phyloP scores from a whole-genome alignment of 441 rosid genomes.

The Eruca vesicaria region DNA sequence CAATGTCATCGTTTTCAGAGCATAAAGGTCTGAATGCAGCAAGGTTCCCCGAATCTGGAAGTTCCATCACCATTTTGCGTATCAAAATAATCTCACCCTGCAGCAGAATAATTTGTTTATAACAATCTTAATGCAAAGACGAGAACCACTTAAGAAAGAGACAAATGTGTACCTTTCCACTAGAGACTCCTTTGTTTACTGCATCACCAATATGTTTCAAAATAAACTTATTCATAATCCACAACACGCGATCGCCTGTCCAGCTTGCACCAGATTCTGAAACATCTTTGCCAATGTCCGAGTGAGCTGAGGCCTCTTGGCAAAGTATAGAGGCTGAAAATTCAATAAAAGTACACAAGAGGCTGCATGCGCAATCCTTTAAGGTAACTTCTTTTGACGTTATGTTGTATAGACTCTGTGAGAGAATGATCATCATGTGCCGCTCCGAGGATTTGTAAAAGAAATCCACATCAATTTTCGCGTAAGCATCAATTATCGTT shows the following conservation, averaged over 20 bases:
- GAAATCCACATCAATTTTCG: slow-evolving; percentile 46
- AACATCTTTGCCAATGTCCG: slow-evolving; percentile 28
- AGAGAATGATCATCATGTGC: slow-evolving; percentile 58
- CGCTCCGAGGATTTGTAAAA: slow-evolving; percentile 47
- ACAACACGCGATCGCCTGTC: slow-evolving; percentile 50
- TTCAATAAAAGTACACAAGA: slow-evolving; percentile 62
- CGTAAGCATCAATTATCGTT: slow-evolving; percentile 54
- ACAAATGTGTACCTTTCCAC: slow-evolving; percentile 71
- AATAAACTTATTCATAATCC: slow-evolving; percentile 56
- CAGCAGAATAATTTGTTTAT: background rate
- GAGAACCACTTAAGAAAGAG: too few relatives aligned
- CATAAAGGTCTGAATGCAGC: slow-evolving; percentile 55
- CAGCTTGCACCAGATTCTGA: slow-evolving; percentile 41
- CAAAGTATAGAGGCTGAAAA: slow-evolving; percentile 52
- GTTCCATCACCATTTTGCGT: slow-evolving; percentile 65
- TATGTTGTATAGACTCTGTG: slow-evolving; percentile 71
- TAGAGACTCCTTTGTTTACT: slow-evolving; percentile 43
- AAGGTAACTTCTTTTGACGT: slow-evolving; percentile 64
- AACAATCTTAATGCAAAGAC: background rate
- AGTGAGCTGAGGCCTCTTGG: slow-evolving; percentile 26
- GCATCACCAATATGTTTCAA: slow-evolving; percentile 64
- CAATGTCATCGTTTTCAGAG: slow-evolving; percentile 72
- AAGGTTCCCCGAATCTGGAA: slow-evolving; percentile 58
- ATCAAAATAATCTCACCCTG: slow-evolving; percentile 87
- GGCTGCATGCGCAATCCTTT: slow-evolving; percentile 63